Evolutionary conservation across 2,329 filamentous ascomycete species (phyloP).

Genomic region (Fusarium pseudonygamai): DNA sequence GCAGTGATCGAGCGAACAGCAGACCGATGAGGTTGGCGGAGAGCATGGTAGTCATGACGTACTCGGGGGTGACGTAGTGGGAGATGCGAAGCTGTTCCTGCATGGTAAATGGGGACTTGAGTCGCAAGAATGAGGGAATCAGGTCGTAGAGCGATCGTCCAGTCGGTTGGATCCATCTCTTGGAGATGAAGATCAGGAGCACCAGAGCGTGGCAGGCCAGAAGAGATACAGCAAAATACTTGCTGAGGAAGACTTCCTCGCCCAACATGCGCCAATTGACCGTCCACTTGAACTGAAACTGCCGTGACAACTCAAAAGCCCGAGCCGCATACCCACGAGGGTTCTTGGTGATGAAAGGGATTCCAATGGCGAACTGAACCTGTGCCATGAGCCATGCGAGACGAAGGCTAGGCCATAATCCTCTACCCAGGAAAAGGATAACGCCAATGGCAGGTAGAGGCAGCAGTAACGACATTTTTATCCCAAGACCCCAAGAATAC

Average conservation of each 20-base stretch:
- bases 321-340: slow-evolving; percentile 77
- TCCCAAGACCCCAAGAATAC: slow-evolving; percentile 83
- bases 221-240: slow-evolving; percentile 72
- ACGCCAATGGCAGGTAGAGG: slow-evolving; percentile 82
- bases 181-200: slow-evolving; percentile 72
- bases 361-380: slow-evolving; percentile 74
- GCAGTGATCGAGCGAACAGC: slow-evolving; percentile 85
- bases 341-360: slow-evolving; percentile 76
- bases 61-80: slow-evolving; percentile 71
- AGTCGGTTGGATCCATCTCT: slow-evolving; percentile 77
- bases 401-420: slow-evolving; percentile 70
- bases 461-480: slow-evolving; percentile 94
- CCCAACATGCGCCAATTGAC: slow-evolving; percentile 98
- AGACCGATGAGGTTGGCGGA: slow-evolving; percentile 81
- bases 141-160: slow-evolving; percentile 67
- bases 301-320: slow-evolving; percentile 89
- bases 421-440: slow-evolving; percentile 77
- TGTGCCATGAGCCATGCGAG: slow-evolving; percentile 78
- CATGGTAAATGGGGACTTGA: slow-evolving; percentile 56
- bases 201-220: slow-evolving; percentile 72
- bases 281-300: slow-evolving; percentile 97
- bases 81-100: slow-evolving; percentile 67
- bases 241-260: slow-evolving; percentile 79
- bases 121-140: slow-evolving; percentile 53
- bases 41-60: slow-evolving; percentile 80